Evolutionary conservation across 75 land plant species (phyloP).

Genomic region (Pinus tabuliformis): DNA sequence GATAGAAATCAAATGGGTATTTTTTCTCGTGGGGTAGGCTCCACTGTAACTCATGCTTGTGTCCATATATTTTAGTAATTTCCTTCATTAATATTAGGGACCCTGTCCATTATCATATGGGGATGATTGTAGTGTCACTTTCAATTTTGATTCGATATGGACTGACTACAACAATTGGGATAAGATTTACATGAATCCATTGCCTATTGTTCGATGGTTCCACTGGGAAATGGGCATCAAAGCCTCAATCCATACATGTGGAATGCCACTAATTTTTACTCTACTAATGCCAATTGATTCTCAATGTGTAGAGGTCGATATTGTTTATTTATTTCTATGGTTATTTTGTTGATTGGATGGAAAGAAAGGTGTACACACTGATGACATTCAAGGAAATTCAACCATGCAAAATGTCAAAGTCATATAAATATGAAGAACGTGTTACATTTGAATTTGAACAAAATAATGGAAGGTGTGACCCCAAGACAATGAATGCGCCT

Average conservation of each 20-base stretch:
- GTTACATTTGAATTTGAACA: too few relatives aligned
- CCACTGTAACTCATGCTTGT: slow-evolving; percentile 37
- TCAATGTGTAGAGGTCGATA: slow-evolving; percentile 29
- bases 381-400: too few relatives aligned
- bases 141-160: slow-evolving; percentile 43
- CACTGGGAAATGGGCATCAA: slow-evolving; percentile 60
- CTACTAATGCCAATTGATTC: slow-evolving; percentile 47
- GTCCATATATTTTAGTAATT: slow-evolving; percentile 23
- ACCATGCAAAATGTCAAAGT: too few relatives aligned
- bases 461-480: too few relatives aligned
- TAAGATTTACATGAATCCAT: slow-evolving; percentile 42
- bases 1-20: slow-evolving; percentile 71
- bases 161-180: slow-evolving; percentile 35
- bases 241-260: slow-evolving; percentile 37
- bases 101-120: slow-evolving; percentile 50
- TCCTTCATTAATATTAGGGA: slow-evolving; percentile 34
- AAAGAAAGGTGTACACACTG: not conserved
- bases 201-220: slow-evolving; percentile 48
- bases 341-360: slow-evolving; percentile 20
- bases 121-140: slow-evolving; percentile 35
- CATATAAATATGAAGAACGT: too few relatives aligned
- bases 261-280: slow-evolving; percentile 43
- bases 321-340: slow-evolving; percentile 34
- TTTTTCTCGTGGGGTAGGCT: slow-evolving; percentile 49
- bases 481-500: too few relatives aligned